Evolutionary conservation across 2,329 filamentous ascomycete species (phyloP).

Genomic region (Epichloe coenophiala): DNA sequence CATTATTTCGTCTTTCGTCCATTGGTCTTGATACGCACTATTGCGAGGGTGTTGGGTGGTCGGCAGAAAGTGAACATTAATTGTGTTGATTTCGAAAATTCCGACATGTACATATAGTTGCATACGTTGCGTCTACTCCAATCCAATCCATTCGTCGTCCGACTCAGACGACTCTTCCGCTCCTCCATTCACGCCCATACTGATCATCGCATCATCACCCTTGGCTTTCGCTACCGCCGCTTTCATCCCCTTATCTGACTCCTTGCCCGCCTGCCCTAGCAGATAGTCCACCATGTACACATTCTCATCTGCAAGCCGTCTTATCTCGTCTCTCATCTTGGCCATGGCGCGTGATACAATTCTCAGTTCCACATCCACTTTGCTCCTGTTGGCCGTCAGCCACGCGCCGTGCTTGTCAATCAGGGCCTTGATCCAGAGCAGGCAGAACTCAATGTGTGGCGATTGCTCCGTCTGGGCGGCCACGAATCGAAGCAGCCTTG

Average conservation of each 20-base stretch:
- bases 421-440: slow-evolving; percentile 79
- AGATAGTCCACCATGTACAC: slow-evolving; percentile 81
- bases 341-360: slow-evolving; percentile 69
- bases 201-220: too few relatives aligned
- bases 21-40: too few relatives aligned
- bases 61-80: too few relatives aligned
- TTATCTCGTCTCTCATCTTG: slow-evolving; percentile 70
- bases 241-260: slow-evolving; percentile 6
- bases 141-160: too few relatives aligned
- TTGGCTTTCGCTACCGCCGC: too few relatives aligned
- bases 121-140: too few relatives aligned
- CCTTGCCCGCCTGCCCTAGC: slow-evolving; percentile 32
- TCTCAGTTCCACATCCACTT: slow-evolving; percentile 73
- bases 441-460: slow-evolving; percentile 87
- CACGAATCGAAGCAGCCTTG: slow-evolving; percentile 73
- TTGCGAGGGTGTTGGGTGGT: too few relatives aligned
- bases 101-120: too few relatives aligned
- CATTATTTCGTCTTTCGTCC: too few relatives aligned
- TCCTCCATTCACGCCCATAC: too few relatives aligned
- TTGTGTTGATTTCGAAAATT: too few relatives aligned
- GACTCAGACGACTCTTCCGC: too few relatives aligned
- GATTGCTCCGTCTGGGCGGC: slow-evolving; percentile 78
- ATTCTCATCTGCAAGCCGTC: slow-evolving; percentile 75
- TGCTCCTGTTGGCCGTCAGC: slow-evolving; percentile 66
- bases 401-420: slow-evolving; percentile 74